Percentiles rank a stretch among this genome's conserved stretches.
Evolutionary conservation across 2,329 filamentous ascomycete species (phyloP).

Genomic region (Microcera coccophila): DNA sequence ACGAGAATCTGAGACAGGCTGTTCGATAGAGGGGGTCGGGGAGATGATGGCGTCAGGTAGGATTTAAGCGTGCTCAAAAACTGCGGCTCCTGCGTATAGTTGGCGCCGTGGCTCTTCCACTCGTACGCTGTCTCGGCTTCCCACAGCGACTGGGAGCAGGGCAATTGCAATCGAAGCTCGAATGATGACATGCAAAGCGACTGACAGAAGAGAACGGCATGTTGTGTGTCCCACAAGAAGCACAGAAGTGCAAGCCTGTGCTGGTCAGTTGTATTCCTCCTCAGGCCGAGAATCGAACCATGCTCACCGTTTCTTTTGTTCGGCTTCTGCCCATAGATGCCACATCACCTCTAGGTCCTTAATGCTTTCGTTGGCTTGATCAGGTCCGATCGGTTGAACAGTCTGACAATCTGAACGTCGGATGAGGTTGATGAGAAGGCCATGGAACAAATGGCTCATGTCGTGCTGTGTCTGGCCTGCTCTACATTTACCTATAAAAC

Average conservation of each 20-base stretch:
- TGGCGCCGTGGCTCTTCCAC: slow-evolving; percentile 26
- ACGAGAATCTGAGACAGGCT: slow-evolving; percentile 51
- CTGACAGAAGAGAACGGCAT: slow-evolving; percentile 62
- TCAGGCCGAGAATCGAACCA: not conserved
- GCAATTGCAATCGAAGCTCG: slow-evolving; percentile 54
- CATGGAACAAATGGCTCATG: slow-evolving; percentile 54
- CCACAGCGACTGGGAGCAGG: slow-evolving; percentile 53
- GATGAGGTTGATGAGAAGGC: slow-evolving; percentile 37
- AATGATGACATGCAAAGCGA: slow-evolving; percentile 64
- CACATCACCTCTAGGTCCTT: slow-evolving; percentile 45
- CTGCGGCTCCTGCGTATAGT: slow-evolving; percentile 29
- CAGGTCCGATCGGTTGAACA: slow-evolving; percentile 23
- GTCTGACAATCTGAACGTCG: slow-evolving; percentile 36
- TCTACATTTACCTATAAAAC: slow-evolving; percentile 48
- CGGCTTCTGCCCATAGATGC: slow-evolving; percentile 50
- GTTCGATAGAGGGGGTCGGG: slow-evolving; percentile 42
- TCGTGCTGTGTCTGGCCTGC: slow-evolving; percentile 62
- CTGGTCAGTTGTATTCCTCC: slow-evolving; percentile 1
- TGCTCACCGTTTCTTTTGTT: slow-evolving; percentile 53
- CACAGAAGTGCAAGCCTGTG: slow-evolving; percentile 52
- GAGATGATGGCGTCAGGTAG: slow-evolving; percentile 47
- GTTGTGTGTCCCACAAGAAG: slow-evolving; percentile 65
- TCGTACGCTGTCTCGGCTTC: slow-evolving; percentile 43
- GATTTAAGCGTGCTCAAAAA: slow-evolving; percentile 54
- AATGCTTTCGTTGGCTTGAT: slow-evolving; percentile 26